Evolutionary conservation across 2,329 filamentous ascomycete species (phyloP).

Genomic region (Penicillium concentricum): DNA sequence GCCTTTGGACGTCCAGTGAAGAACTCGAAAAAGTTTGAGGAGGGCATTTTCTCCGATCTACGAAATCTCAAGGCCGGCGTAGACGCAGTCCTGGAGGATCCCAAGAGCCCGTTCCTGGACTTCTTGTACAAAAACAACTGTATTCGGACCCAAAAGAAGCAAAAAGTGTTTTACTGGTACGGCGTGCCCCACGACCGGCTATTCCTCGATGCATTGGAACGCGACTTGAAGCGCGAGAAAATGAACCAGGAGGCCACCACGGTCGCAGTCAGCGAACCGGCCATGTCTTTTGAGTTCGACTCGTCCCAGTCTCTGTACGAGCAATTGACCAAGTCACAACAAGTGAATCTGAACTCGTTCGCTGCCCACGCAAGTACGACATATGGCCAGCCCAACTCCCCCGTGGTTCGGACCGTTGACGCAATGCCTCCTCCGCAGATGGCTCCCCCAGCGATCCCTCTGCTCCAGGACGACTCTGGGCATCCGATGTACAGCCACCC

Average conservation of each 20-base stretch:
- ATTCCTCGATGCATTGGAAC: slow-evolving; percentile 95
- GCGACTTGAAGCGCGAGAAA: slow-evolving; percentile 97
- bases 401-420: slow-evolving; percentile 85
- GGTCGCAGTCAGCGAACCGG: slow-evolving; percentile 93
- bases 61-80: slow-evolving; percentile 98
- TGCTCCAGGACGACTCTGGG: slow-evolving; percentile 61
- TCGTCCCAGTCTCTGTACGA: slow-evolving; percentile 98
- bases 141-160: slow-evolving; percentile 99
- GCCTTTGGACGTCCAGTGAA: slow-evolving; percentile 97
- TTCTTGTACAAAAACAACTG: slow-evolving; percentile 99
- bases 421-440: slow-evolving; percentile 86
- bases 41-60: slow-evolving; percentile 98
- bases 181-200: slow-evolving; percentile 96
- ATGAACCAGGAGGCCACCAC: slow-evolving; percentile 99
- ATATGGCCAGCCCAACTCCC: slow-evolving; percentile 73
- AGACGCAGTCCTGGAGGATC: slow-evolving; percentile 96
- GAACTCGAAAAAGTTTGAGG: slow-evolving; percentile 99
- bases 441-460: slow-evolving; percentile 62
- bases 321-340: slow-evolving; percentile 98
- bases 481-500: slow-evolving; percentile 65
- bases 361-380: slow-evolving; percentile 70
- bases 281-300: slow-evolving; percentile 97
- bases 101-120: slow-evolving; percentile 96
- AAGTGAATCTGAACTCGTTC: slow-evolving; percentile 97
- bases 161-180: slow-evolving; percentile 99